Evolutionary conservation across 2,329 filamentous ascomycete species (phyloP).

Genomic region (Alternaria gaisen): DNA sequence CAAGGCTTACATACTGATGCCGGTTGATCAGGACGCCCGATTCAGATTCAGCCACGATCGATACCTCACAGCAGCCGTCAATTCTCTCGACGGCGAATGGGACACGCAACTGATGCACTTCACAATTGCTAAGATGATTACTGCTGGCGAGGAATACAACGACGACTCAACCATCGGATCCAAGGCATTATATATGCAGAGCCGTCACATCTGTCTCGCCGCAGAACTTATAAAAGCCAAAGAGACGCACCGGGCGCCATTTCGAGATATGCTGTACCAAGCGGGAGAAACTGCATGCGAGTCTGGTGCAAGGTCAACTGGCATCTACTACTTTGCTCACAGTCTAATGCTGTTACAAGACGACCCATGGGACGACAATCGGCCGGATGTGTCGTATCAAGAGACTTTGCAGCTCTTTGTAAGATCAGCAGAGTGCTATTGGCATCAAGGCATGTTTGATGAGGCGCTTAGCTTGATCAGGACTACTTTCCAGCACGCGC

Average conservation of each 20-base stretch:
- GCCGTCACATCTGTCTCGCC: conserved; percentile 82
- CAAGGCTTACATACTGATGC: conserved; percentile 80
- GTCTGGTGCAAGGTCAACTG: conserved; percentile 82
- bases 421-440: conserved; percentile 81
- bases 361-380: conserved; percentile 75
- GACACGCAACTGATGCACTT: conserved; percentile 76
- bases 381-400: conserved; percentile 79
- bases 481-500: conserved; percentile 74
- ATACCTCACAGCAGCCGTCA: conserved; percentile 77
- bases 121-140: conserved; percentile 81
- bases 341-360: conserved; percentile 82
- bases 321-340: conserved; percentile 80
- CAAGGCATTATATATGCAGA: conserved; percentile 71
- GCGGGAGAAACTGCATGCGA: conserved; percentile 82
- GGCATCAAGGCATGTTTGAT: conserved; percentile 76
- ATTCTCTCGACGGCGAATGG: conserved; percentile 68
- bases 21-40: conserved; percentile 83
- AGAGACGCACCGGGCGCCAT: conserved; percentile 69
- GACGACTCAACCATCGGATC: conserved; percentile 64
- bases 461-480: conserved; percentile 74
- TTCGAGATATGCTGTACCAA: conserved; percentile 78
- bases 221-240: conserved; percentile 76
- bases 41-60: conserved; percentile 90
- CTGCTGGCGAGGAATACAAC: conserved; percentile 69
- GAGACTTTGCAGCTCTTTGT: conserved; percentile 79